Conservation (phyloP, 1,284 basidiomycete species). For the Marasmius tenuissimus region DNA sequence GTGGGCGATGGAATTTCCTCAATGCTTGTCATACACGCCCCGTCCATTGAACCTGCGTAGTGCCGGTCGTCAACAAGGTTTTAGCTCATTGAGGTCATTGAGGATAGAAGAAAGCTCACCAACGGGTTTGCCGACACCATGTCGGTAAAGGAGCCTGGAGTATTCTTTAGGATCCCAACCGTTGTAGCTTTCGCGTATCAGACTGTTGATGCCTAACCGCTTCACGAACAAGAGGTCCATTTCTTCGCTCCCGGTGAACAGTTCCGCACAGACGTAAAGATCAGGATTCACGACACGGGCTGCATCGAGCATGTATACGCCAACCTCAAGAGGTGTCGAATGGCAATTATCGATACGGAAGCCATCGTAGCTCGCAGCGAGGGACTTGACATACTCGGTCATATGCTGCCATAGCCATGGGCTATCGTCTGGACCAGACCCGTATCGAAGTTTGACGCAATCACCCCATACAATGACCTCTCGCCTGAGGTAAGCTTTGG, state of each 20-base stretch:
- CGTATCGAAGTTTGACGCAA: slow-evolving; percentile 97
- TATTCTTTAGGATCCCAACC: slow-evolving; percentile 86
- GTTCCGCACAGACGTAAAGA: slow-evolving; percentile 93
- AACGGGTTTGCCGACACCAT: slow-evolving; percentile 88
- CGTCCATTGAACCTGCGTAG: slow-evolving; percentile 85
- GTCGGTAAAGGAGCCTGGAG: slow-evolving; percentile 81
- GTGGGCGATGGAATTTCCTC: slow-evolving; percentile 79
- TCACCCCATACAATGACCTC: slow-evolving; percentile 98
- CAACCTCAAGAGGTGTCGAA: slow-evolving; percentile 94
- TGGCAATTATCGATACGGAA: slow-evolving; percentile 99
- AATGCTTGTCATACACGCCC: slow-evolving; percentile 72
- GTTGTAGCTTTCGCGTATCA: slow-evolving; percentile 92
- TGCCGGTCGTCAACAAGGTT: background rate
- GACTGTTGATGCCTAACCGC: slow-evolving; percentile 86
- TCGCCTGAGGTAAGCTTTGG: slow-evolving; percentile 94
- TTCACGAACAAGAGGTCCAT: slow-evolving; percentile 92
- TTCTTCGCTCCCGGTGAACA: slow-evolving; percentile 95
- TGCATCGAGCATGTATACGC: slow-evolving; percentile 88
- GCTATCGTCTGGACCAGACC: slow-evolving; percentile 74
- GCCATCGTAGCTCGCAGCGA: slow-evolving; percentile 87
- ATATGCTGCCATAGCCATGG: slow-evolving; percentile 97
- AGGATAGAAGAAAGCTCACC: slow-evolving; percentile 44
- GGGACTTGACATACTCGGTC: slow-evolving; percentile 79
- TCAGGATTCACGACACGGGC: slow-evolving; percentile 89
- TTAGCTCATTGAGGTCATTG: background rate